Conservation (phyloP, 2,329 filamentous ascomycete genomes). For the Epicoccum nigrum region DNA sequence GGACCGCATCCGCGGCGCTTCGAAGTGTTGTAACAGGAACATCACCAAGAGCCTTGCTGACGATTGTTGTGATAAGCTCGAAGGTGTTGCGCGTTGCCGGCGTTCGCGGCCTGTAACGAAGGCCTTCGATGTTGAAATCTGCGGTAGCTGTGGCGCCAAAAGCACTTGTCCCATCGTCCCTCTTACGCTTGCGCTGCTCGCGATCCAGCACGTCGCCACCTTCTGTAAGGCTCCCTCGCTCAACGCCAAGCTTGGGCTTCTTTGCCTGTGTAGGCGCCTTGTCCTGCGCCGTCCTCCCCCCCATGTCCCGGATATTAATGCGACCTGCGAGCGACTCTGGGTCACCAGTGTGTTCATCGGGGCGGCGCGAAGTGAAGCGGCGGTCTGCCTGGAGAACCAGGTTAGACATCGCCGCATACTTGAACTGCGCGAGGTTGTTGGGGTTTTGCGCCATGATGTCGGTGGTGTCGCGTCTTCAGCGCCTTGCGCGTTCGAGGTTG, state of each 20-base stretch:
- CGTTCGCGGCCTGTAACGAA: conserved; percentile 90
- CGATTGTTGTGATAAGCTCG: conserved; percentile 90
- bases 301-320: conserved; percentile 95
- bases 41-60: conserved; percentile 86
- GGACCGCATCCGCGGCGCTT: conserved; percentile 88
- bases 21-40: conserved; percentile 89
- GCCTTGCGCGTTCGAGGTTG: conserved; percentile 25
- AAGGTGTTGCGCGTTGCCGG: conserved; percentile 91
- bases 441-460: conserved; percentile 35
- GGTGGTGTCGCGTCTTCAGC: conserved; percentile 25
- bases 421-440: conserved; percentile 89
- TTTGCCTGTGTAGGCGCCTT: conserved; percentile 77
- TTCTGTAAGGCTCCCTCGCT: conserved; percentile 77
- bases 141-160: conserved; percentile 75
- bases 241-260: conserved; percentile 72
- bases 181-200: conserved; percentile 85
- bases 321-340: conserved; percentile 95
- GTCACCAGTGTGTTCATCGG: conserved; percentile 94
- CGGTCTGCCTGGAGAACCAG: conserved; percentile 99
- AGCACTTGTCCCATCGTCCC: conserved; percentile 70
- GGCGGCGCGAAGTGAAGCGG: conserved; percentile 89
- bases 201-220: conserved; percentile 82
- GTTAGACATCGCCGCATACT: conserved; percentile 99
- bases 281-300: conserved; percentile 79
- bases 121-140: conserved; percentile 84